Base-by-base conservation (phyloP, 1,284 basidiomycete genomes). In the Bondarzewia mesenterica region DNA sequence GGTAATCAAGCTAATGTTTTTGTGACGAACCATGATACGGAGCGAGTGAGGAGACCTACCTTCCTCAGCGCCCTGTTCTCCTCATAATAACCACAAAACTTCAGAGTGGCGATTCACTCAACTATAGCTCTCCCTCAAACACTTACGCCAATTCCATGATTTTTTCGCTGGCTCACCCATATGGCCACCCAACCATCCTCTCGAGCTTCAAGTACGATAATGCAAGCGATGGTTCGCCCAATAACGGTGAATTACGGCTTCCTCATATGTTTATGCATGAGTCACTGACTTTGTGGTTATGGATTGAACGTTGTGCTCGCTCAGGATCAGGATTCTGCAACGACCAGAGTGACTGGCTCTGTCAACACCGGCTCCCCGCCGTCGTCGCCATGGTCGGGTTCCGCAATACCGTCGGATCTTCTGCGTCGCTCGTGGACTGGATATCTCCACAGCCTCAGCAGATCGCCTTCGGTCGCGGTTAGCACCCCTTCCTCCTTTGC, bases 11-110 rank as follows among this genome's bases (percentile, higher is more conserved):
- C 82, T 0, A 85, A 86, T 53, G 75, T 81, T 16, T 85, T 85
- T 52, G 80, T 85, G 3, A 68, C 74, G 0, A 83, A 85, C 56
- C 82, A 85, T 53, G 83, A 85, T 55, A 84, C 82, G 0, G 83
- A 85, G 60, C 65, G 82, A 38, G 81, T 81, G 29, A 54, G 42
- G 72, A 48, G 10, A 15, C 37, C 22, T 1, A 21, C 10, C 23
- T 5, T 5, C 52, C 8, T 32, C 10, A 12, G 10, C 36, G 2
- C 15, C 47, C 21, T 25, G 6, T 25, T 20, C 37, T 8, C 35
- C 18, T 26, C 7, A 25, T 32, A 7, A 20, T 14, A 5, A 16
- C 27, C 10, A 5, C 22, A n/a, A n/a, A n/a, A n/a, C n/a, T n/a
- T 6, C 46, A 82, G 78, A 72, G 70, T 48, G 77, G 75, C 2